Conservation (phyloP, 164 flowering plant species). For the Tetrastigma voinierianum region DNA sequence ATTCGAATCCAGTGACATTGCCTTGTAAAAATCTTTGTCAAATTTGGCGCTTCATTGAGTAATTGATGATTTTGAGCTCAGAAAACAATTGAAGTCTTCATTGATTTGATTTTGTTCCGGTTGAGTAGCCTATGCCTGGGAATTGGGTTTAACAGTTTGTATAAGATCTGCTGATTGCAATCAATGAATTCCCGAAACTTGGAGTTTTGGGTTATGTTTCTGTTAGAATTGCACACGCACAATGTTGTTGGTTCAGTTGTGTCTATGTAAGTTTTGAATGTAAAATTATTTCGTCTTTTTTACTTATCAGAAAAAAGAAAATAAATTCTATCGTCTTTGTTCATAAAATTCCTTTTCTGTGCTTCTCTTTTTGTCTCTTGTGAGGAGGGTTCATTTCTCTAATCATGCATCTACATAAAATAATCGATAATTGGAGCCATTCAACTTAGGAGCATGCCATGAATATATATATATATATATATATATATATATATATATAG, state of each 20-base stretch:
- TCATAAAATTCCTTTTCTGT: no score
- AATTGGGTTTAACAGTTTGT: neutral
- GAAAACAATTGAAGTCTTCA: neutral
- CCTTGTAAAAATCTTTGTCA: no score
- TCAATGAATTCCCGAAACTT: neutral
- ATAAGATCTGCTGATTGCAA: neutral
- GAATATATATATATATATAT: neutral
- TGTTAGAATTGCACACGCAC: no score
- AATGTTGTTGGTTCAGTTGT: neutral
- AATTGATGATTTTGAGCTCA: no score
- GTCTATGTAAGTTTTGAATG: neutral
- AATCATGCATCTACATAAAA: neutral
- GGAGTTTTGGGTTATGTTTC: neutral
- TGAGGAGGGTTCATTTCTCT: neutral
- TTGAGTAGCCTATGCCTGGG: neutral
- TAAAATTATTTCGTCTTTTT: no score
- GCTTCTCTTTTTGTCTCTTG: no score
- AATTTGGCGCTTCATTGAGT: no score
- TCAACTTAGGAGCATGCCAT: neutral
- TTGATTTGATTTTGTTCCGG: neutral
- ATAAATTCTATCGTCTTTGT: no score
- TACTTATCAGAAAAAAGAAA: no score
- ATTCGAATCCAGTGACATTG: no score
- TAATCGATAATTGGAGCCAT: neutral
- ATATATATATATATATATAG: neutral